Conservation (phyloP, 306 rosid species). For the Rubus parviflorus region DNA sequence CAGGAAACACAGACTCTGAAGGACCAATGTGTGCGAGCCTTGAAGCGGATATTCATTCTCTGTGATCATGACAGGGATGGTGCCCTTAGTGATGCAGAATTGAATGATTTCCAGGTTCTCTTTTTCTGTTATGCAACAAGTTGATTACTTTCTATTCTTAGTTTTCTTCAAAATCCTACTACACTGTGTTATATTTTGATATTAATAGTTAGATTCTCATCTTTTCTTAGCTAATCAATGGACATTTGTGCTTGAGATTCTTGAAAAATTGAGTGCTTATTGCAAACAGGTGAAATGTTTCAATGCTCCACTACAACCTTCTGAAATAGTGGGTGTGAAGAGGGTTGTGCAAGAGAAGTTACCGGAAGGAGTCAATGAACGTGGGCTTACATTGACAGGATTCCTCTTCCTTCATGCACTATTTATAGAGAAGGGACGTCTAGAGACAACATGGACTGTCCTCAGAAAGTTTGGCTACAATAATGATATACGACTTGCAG, state of each 20-base stretch:
- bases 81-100: constrained; percentile 63
- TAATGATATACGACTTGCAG: constrained; percentile 89
- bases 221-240: neutral
- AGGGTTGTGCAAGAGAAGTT: constrained; percentile 89
- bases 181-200: constrained; percentile 6
- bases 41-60: constrained; percentile 91
- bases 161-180: neutral
- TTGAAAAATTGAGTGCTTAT: constrained; percentile 27
- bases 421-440: constrained; percentile 94
- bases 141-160: neutral
- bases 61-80: constrained; percentile 97
- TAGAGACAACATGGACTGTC: constrained; percentile 97
- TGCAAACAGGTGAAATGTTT: constrained; percentile 88
- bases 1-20: constrained; percentile 93
- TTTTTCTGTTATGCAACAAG: neutral
- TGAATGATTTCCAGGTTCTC: constrained; percentile 61
- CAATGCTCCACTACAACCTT: constrained; percentile 95
- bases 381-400: constrained; percentile 94
- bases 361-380: constrained; percentile 96
- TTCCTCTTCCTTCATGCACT: constrained; percentile 96
- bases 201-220: neutral
- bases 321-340: constrained; percentile 89
- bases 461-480: constrained; percentile 94
- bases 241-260: constrained; percentile 1
- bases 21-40: constrained; percentile 91